Conservation (phyloP, 768 basidiomycete genomes). For the Lactifluus subvellereus region DNA sequence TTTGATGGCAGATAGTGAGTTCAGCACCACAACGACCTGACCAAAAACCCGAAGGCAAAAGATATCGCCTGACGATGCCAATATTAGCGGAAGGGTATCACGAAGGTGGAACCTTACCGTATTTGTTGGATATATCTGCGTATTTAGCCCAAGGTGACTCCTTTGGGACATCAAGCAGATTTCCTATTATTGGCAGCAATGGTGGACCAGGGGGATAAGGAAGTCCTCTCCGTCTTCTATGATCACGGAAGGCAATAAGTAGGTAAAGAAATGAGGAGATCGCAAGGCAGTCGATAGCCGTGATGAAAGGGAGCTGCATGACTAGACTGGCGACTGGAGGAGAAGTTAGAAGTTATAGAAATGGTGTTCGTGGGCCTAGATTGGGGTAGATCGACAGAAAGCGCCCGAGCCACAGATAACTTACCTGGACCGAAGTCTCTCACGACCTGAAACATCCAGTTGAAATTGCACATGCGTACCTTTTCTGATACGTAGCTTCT, state of each 20-base stretch:
- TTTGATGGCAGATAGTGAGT: not conserved
- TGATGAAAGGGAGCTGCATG: not conserved
- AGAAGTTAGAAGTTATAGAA: not conserved
- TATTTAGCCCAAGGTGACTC: not conserved
- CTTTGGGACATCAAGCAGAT: slow-evolving; percentile 5
- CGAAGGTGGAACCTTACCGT: not conserved
- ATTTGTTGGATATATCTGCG: not conserved
- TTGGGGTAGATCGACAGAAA: too few relatives aligned
- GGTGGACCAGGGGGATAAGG: slow-evolving; percentile 9
- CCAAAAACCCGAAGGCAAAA: slow-evolving; percentile 7
- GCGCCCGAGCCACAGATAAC: too few relatives aligned
- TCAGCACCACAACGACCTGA: slow-evolving; percentile 2
- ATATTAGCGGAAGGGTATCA: not conserved
- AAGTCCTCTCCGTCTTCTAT: not conserved
- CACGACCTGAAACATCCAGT: too few relatives aligned
- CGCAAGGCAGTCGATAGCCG: not conserved
- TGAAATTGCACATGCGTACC: too few relatives aligned
- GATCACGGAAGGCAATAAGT: not conserved
- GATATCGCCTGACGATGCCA: not conserved
- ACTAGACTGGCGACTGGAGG: not conserved
- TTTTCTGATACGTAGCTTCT: too few relatives aligned
- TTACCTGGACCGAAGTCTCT: too few relatives aligned
- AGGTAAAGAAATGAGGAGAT: not conserved
- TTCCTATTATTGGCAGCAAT: not conserved
- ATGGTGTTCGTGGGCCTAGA: too few relatives aligned